A percentile compares a stretch with the other conserved stretches of the same genome.
These are phyloP conservation scores for Neostapfia colusana DNA, from an alignment of 176 grass and related monocot species.

Conservation along the genomic window DNA sequence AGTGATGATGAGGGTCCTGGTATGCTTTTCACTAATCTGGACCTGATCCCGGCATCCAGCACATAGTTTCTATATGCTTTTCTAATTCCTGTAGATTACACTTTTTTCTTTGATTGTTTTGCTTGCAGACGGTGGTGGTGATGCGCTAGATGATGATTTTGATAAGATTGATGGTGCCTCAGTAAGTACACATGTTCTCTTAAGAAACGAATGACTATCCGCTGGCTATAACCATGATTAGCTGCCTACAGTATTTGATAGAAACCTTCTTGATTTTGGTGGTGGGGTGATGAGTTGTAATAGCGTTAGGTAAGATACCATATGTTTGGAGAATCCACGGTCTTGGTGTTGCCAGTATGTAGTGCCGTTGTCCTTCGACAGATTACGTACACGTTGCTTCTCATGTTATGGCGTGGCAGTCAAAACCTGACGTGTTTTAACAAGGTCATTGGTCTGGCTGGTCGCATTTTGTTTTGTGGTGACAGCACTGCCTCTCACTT, in stretches of 20 bases:
- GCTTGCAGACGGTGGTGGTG: constrained; percentile 68
- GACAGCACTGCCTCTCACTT: constrained; percentile 14
- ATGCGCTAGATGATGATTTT: constrained; percentile 81
- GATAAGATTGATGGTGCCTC: constrained; percentile 75
- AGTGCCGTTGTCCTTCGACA: neutral
- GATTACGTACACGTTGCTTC: neutral
- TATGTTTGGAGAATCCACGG: neutral
- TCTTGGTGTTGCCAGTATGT: neutral
- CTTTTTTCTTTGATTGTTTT: constrained; percentile 33
- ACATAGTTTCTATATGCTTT: constrained; percentile 6
- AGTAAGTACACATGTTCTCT: constrained; percentile 47
- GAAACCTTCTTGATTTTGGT: constrained; percentile 16
- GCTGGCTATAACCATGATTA: neutral
- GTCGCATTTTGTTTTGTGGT: constrained; percentile 28
- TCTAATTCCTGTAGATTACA: constrained; percentile 27
- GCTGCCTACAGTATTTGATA: neutral
- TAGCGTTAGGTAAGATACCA: neutral
- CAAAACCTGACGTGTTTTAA: neutral
- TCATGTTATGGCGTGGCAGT: neutral
- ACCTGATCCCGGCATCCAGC: constrained; percentile 6
- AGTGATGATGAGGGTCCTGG: constrained; percentile 83
- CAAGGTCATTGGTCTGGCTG: neutral
- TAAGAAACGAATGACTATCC: neutral
- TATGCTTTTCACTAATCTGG: constrained; percentile 38
- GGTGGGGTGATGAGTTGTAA: neutral